These are phyloP conservation scores for Sarocladiaceae sp. DNA, from an alignment of 2,329 filamentous ascomycete genomes.

Conservation along the genomic window DNA sequence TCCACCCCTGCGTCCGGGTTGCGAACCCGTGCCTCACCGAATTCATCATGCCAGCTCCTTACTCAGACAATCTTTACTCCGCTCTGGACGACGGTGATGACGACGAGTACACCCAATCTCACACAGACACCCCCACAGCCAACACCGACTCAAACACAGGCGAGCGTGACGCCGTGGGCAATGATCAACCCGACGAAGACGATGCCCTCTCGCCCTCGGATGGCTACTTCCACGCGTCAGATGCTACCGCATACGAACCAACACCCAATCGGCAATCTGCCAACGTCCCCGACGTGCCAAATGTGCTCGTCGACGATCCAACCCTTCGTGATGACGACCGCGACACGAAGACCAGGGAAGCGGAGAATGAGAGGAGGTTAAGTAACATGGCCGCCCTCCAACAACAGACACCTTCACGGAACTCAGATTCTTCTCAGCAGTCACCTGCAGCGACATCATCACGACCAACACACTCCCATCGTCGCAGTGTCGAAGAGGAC, in stretches of 20 bases:
- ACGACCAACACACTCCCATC: slow-evolving; percentile 11
- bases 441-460: slow-evolving; percentile 8
- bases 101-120: slow-evolving; percentile 13
- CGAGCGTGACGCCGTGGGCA: slow-evolving; percentile 12
- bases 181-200: slow-evolving; percentile 11
- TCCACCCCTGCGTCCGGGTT: not conserved
- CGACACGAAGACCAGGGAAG: slow-evolving; percentile 37
- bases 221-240: slow-evolving; percentile 40
- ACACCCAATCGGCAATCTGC: slow-evolving; percentile 12
- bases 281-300: slow-evolving; percentile 38
- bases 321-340: slow-evolving; percentile 30
- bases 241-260: slow-evolving; percentile 17
- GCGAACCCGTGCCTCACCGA: not conserved
- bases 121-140: not conserved
- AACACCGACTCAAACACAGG: not conserved
- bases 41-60: slow-evolving; percentile 35
- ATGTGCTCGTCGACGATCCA: slow-evolving; percentile 43
- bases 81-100: slow-evolving; percentile 30
- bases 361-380: slow-evolving; percentile 32
- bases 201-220: slow-evolving; percentile 43
- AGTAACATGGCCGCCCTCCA: slow-evolving; percentile 16
- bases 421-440: slow-evolving; percentile 9
- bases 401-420: slow-evolving; percentile 12
- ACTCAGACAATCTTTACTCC: slow-evolving; percentile 43
- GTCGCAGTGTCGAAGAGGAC: slow-evolving; percentile 20